Evolutionary conservation across 345 rosid species (phyloP).

Genomic region (Arabidopsis suecica): DNA sequence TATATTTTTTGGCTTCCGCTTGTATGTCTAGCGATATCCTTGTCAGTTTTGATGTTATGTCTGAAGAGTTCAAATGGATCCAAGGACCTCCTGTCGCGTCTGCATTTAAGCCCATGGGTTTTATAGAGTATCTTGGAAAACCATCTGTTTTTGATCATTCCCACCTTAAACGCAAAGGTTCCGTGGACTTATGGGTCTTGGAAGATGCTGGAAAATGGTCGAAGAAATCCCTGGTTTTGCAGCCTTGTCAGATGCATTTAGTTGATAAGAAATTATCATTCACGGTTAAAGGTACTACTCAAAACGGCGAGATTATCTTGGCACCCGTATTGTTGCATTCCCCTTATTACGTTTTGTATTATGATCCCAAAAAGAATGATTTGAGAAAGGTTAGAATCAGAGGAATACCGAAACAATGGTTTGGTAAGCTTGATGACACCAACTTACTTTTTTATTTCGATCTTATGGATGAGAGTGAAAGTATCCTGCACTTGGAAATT

Average conservation of each 20-base stretch:
- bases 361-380: constrained; percentile 1
- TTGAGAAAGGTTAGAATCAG: neutral
- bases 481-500: too few species aligned
- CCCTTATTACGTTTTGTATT: neutral
- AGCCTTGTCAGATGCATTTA: constrained; percentile 14
- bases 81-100: neutral
- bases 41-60: neutral
- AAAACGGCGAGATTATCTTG: neutral
- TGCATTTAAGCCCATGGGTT: neutral
- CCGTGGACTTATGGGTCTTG: constrained; percentile 17
- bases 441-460: too few species aligned
- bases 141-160: neutral
- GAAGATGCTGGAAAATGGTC: constrained; percentile 9
- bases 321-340: fast-evolving
- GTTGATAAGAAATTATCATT: neutral
- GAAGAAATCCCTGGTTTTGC: neutral
- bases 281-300: neutral
- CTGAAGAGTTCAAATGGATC: neutral
- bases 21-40: neutral
- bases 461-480: too few species aligned
- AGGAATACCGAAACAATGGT: neutral
- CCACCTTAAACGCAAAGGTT: neutral
- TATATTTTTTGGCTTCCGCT: neutral
- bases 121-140: constrained; percentile 22
- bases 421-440: too few species aligned